A percentile compares a stretch with the other conserved stretches of the same genome.
Evolutionary conservation across 495 filamentous ascomycete species (phyloP).

Genomic region (Hamigera avellanea): DNA sequence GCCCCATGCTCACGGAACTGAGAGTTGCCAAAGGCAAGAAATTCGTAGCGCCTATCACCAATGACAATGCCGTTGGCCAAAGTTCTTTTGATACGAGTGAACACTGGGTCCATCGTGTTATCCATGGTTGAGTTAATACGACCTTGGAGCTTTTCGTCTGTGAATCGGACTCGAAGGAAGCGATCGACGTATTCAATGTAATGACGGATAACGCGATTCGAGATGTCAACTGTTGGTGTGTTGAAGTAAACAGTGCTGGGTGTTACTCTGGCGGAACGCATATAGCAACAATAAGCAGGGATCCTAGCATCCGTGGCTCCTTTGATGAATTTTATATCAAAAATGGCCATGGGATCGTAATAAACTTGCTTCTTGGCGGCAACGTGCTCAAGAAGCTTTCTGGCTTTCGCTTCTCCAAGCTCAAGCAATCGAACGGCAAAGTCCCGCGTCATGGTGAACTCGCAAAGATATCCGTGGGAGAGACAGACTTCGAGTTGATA

Average conservation of each 20-base stretch:
- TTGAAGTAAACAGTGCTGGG: conserved; percentile 71
- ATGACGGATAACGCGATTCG: conserved; percentile 74
- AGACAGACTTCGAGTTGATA: conserved; percentile 93
- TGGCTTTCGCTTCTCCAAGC: conserved; percentile 34
- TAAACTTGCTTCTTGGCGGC: conserved; percentile 46
- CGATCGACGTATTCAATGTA: conserved; percentile 58
- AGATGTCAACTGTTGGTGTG: conserved; percentile 69
- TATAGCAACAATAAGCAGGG: conserved; percentile 58
- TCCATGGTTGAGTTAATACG: conserved; percentile 44
- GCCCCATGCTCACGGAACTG: conserved; percentile 89
- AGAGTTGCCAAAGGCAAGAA: conserved; percentile 91
- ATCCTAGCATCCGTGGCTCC: conserved; percentile 40
- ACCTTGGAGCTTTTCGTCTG: conserved; percentile 62
- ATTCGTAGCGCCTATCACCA: conserved; percentile 72
- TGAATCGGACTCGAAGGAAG: conserved; percentile 87
- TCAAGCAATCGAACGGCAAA: conserved; percentile 52
- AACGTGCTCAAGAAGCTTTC: conserved; percentile 50
- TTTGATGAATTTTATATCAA: conserved; percentile 38
- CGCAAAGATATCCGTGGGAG: conserved; percentile 67
- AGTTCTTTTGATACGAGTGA: conserved; percentile 57
- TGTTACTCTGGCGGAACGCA: conserved; percentile 67
- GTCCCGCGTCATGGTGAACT: conserved; percentile 53
- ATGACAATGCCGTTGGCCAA: conserved; percentile 71
- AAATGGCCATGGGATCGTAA: conserved; percentile 65
- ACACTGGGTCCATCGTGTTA: conserved; percentile 56